Evolutionary conservation across 2,329 filamentous ascomycete species (phyloP).

Genomic region (Pestalotiopsis sp.): DNA sequence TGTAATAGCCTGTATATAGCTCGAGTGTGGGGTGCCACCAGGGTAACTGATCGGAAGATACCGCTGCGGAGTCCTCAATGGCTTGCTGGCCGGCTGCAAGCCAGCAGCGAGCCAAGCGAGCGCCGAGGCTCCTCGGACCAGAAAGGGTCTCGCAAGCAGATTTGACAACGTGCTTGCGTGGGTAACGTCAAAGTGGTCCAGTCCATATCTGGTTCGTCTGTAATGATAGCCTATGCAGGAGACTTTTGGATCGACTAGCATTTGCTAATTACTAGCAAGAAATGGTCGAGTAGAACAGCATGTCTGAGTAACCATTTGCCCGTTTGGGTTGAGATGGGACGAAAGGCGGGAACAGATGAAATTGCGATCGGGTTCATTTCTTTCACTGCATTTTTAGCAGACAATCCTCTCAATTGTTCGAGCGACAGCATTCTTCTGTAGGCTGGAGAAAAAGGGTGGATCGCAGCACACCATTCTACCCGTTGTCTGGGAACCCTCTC

Average conservation of each 20-base stretch:
- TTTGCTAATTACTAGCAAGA: not conserved
- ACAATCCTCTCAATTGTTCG: not conserved
- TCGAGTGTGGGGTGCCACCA: not conserved
- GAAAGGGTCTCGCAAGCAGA: not conserved
- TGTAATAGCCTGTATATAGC: not conserved
- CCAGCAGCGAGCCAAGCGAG: not conserved
- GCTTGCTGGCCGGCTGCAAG: too few relatives aligned
- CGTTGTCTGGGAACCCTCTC: not conserved
- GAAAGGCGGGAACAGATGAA: not conserved
- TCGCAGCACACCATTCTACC: not conserved
- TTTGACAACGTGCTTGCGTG: not conserved
- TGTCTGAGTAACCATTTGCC: not conserved
- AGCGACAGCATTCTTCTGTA: not conserved
- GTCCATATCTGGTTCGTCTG: not conserved
- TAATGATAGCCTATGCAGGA: conserved; percentile 1
- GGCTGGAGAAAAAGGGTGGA: too few relatives aligned
- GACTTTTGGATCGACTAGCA: conserved; percentile 6
- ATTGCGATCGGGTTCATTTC: not conserved
- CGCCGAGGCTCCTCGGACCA: not conserved
- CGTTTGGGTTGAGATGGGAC: not conserved
- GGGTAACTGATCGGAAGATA: not conserved
- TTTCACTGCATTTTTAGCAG: not conserved
- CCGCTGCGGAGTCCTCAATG: not conserved
- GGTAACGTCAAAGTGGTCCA: not conserved
- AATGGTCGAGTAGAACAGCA: not conserved